Conservation (phyloP, 1,284 basidiomycete species). For the Cystobasidium sp. region DNA sequence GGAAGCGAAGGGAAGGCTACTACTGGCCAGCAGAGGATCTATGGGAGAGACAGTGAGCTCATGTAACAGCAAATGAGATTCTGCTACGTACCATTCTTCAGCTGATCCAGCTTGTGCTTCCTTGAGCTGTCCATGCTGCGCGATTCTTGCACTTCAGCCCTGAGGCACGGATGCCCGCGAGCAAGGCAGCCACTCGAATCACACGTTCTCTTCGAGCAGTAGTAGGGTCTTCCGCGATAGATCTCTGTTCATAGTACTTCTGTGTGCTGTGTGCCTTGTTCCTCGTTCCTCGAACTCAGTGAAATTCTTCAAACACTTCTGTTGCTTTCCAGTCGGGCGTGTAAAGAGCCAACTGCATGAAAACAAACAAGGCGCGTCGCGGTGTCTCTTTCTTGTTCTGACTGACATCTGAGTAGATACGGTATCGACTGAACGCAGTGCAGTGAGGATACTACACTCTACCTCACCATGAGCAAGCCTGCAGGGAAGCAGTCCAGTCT, state of each 20-base stretch:
- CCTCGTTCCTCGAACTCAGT: background rate
- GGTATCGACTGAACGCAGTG: background rate
- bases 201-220: background rate
- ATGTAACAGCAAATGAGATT: background rate
- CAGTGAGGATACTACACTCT: background rate
- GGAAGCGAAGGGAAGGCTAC: background rate
- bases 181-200: background rate
- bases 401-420: background rate
- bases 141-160: background rate
- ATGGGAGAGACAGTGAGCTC: background rate
- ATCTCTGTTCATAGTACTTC: background rate
- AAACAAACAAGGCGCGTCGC: background rate
- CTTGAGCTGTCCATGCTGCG: background rate
- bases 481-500: slow-evolving; percentile 57
- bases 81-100: slow-evolving; percentile 4
- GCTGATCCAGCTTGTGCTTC: slow-evolving; percentile 11
- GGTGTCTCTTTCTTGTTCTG: background rate
- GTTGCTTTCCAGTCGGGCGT: background rate
- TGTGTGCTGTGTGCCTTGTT: background rate
- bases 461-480: slow-evolving; percentile 36
- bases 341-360: slow-evolving; percentile 7
- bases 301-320: background rate
- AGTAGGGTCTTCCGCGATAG: background rate
- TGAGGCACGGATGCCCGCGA: background rate
- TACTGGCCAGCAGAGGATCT: slow-evolving; percentile 10